Evolutionary conservation across 2,329 filamentous ascomycete species (phyloP).

Genomic region (Clathrospora elynae): DNA sequence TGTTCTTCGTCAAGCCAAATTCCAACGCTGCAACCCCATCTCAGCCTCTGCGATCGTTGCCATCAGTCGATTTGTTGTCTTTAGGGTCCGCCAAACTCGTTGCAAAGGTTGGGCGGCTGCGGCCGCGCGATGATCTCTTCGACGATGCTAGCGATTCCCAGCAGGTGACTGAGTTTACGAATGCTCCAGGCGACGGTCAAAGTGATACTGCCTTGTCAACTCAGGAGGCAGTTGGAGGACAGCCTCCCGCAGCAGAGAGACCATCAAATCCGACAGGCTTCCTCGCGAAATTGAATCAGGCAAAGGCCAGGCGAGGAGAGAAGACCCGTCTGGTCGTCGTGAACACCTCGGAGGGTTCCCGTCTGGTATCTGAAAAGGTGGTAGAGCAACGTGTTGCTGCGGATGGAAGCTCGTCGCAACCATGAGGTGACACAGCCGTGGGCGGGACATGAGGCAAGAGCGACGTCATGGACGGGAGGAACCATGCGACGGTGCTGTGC

Average conservation of each 20-base stretch:
- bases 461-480: background rate
- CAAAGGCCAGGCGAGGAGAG: conserved; percentile 51
- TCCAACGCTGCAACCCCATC: conserved; percentile 27
- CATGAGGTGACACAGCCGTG: conserved; percentile 16
- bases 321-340: conserved; percentile 25
- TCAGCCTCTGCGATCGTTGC: conserved; percentile 56
- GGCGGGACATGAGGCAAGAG: conserved; percentile 16
- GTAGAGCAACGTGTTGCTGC: too few species aligned
- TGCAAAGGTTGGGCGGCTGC: conserved; percentile 66
- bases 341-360: conserved; percentile 21
- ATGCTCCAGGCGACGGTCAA: conserved; percentile 2
- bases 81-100: conserved; percentile 72
- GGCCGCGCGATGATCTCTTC: conserved; percentile 40
- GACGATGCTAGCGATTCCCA: conserved; percentile 11
- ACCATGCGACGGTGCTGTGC: background rate
- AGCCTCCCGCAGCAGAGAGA: conserved; percentile 1
- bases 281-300: conserved; percentile 48
- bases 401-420: background rate
- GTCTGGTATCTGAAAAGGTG: conserved; percentile 17
- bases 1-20: conserved; percentile 64
- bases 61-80: conserved; percentile 73
- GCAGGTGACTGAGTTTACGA: conserved; percentile 4
- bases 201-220: background rate
- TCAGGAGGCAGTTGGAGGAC: background rate
- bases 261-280: conserved; percentile 44